Evolutionary conservation across 768 basidiomycete species (phyloP), one percentile per base, ranked within the genome.

Genomic region (Sarcomyxa edulis): DNA sequence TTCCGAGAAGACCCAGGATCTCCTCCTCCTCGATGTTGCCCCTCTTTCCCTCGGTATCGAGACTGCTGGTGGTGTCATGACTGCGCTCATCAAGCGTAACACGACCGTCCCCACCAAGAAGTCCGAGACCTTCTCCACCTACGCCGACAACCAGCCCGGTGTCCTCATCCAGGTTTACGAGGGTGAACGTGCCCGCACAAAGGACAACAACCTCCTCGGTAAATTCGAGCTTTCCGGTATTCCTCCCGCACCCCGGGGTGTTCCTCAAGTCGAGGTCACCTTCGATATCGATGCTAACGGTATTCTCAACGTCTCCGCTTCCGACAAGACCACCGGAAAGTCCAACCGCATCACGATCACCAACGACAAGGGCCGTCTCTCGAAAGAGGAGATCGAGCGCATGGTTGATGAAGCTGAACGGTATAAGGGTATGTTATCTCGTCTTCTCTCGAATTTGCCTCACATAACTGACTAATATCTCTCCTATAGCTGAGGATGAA

Each of bases 21-120:
- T 99, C 50, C 82, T 99, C 55, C 81, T 99, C 53, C 92, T 99
- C 54, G 96, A 99, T 68, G 95, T 99, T 48, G 87, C 96, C 48
- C 95, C 96, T 49, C 78, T 99, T 43, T 97, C 94, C 46, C 87
- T 99, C 55, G 93, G 93, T 81, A 96, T 98, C 55, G 95, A 97
- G 72, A 97, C 95, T 26, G 92, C 93, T 48, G 95, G 94, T 64
- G 95, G 95, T 79, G 94, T 97, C 59, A 94, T 98, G 90, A 97
- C 95, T 20, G 79, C 92, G 32, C 84, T 98, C 60, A 97, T 97
- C 76, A 94, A 93, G 71, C 85, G 94, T 39, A 97, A 98, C 76
- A 98, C 95, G 48, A 96, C 92, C 35, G 90, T 98, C 49, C 95
- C 95, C 19, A 96, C 94, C 53, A 96, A 95, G 72, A 97, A 96